phyloP scores from a whole-genome alignment of 2,329 filamentous ascomycete genomes.

The Colletotrichum sp. region DNA sequence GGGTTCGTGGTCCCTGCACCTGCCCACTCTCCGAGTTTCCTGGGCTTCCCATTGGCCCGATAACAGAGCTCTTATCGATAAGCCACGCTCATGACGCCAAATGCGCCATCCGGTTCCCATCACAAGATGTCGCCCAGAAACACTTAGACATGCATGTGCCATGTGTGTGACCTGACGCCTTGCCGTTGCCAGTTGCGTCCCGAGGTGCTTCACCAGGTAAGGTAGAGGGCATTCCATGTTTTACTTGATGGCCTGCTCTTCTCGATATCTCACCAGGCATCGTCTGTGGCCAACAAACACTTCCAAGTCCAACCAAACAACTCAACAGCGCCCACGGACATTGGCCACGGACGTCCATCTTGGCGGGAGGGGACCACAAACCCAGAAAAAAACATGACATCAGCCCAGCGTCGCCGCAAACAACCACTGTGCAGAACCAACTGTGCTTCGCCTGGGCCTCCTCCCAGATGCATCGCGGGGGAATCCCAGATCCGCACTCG shows the following conservation, averaged over 20 bases:
- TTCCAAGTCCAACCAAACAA: neutral
- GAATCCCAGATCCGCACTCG: neutral
- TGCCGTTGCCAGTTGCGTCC: neutral
- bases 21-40: neutral
- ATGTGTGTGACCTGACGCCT: slow-evolving; percentile 14
- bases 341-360: neutral
- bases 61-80: slow-evolving; percentile 8
- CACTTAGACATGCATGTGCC: neutral
- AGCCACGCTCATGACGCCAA: slow-evolving; percentile 16
- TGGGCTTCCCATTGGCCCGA: neutral
- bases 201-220: neutral
- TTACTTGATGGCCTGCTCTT: neutral
- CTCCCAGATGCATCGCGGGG: slow-evolving; percentile 2
- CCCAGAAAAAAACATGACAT: slow-evolving; percentile 3
- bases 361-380: neutral
- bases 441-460: neutral
- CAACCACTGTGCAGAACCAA: neutral
- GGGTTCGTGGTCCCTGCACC: neutral
- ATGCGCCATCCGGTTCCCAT: slow-evolving; percentile 11
- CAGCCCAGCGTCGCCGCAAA: slow-evolving; percentile 5
- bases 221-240: neutral
- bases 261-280: neutral
- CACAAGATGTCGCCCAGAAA: slow-evolving; percentile 11
- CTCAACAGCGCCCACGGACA: neutral
- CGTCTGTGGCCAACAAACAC: neutral